Evolutionary conservation across 1,284 basidiomycete genomes (phyloP), one percentile per base, ranked within the genome.

Genomic region (Cryptococcus sp.): DNA sequence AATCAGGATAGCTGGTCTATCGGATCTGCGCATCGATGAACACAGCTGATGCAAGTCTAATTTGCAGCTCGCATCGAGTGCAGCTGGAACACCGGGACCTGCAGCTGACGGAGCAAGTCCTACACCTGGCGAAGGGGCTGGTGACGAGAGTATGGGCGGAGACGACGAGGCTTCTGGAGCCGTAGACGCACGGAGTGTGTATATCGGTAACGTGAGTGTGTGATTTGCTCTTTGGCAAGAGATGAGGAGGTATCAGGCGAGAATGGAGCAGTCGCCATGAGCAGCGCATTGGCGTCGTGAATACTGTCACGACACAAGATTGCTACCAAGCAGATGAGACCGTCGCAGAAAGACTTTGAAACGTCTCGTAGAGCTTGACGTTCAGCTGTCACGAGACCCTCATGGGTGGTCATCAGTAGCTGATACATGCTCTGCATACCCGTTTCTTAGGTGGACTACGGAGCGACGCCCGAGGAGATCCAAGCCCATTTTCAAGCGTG

Each of bases 401-500:
- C 5, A 29, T 10, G 5, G 26, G 4, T 10, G 26, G 26, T 51
- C 38, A 6, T 43, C 15, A 7, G 41, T 16, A 37, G 47, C 29
- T 23, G 38, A 26, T 25, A n/a, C 2, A 5, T 19, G n/a, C 39
- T 10, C 26, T 23, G 19, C 29, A 34, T 10, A 34, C 29, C n/a
- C n/a, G n/a, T 34, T 34, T 10, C 29, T 2, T 69, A 99, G 94
- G 95, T 99, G 55, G 96, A 99, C 82, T 99, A 99, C 77, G 85
- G 88, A 56, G 90, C 95, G 8, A 97, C 96, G 26, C 96, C 96
- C 16, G 96, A 99, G 79, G 96, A 99, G 77, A 93, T 99, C 57
- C 96, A 99, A 80, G 87, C 85, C 45, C 96, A 99, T 78, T 99
- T 99, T 81, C 90, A 93, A 74, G 88, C 93, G 25, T 98, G 94